These are phyloP conservation scores for Pneumocystis wakefieldiae DNA, from an alignment of 1,139 yeast species.

Conservation along the genomic window DNA sequence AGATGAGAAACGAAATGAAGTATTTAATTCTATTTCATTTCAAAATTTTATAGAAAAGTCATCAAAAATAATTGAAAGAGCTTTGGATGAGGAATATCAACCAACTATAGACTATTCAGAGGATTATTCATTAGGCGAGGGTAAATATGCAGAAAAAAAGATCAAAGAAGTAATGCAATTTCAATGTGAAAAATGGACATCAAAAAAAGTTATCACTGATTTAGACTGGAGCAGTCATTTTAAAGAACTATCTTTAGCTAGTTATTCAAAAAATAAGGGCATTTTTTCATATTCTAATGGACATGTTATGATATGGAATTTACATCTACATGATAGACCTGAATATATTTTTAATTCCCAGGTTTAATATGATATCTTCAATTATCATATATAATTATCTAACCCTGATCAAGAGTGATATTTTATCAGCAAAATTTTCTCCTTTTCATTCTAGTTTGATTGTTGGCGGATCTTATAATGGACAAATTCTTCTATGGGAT, in stretches of 20 bases:
- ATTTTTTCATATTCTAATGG: slow-evolving; percentile 15
- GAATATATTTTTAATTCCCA: slow-evolving; percentile 38
- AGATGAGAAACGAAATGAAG: neutral
- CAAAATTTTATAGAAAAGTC: slow-evolving; percentile 26
- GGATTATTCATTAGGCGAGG: slow-evolving; percentile 1
- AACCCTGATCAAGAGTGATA: slow-evolving; percentile 16
- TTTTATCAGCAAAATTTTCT: slow-evolving; percentile 30
- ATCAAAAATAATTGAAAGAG: slow-evolving; percentile 29
- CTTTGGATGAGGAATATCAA: slow-evolving; percentile 27
- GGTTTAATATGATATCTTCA: slow-evolving; percentile 17
- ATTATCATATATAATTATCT: neutral
- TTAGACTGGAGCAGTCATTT: slow-evolving; percentile 31
- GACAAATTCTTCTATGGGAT: slow-evolving; percentile 36
- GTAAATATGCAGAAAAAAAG: slow-evolving; percentile 2
- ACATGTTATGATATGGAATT: slow-evolving; percentile 29
- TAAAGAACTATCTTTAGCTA: slow-evolving; percentile 32
- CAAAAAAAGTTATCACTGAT: slow-evolving; percentile 26
- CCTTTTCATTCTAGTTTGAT: slow-evolving; percentile 26
- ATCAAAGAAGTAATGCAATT: slow-evolving; percentile 16
- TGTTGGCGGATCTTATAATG: slow-evolving; percentile 35
- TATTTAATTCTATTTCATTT: neutral
- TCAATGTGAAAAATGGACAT: slow-evolving; percentile 16
- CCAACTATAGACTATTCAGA: slow-evolving; percentile 24
- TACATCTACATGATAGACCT: slow-evolving; percentile 28
- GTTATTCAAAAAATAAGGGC: slow-evolving; percentile 22